Conservation (phyloP, 176 grass and related monocot species). For the Oryza meyeriana region DNA sequence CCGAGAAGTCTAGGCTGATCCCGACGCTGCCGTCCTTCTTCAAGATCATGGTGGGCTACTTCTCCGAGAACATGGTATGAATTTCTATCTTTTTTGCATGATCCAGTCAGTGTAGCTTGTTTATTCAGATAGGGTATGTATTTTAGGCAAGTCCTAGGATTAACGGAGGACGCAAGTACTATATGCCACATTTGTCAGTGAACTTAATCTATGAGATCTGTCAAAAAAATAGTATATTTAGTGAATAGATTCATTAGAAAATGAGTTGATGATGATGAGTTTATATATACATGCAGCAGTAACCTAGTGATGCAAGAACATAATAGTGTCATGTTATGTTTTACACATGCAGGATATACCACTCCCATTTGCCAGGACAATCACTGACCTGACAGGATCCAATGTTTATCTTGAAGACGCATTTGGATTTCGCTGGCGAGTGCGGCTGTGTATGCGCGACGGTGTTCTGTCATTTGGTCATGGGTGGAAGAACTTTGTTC, state of each 20-base stretch:
- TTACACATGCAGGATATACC: conserved; percentile 52
- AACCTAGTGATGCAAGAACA: not conserved
- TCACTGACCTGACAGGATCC: conserved; percentile 27
- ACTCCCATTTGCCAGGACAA: conserved; percentile 43
- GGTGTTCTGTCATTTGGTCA: conserved; percentile 41
- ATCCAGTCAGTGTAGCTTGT: not conserved
- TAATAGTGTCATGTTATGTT: not conserved
- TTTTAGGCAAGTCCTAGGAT: not conserved
- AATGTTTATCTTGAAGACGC: conserved; percentile 54
- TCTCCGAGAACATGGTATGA: conserved; percentile 53
- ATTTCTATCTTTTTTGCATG: not conserved
- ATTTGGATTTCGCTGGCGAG: conserved; percentile 47
- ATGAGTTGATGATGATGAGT: not conserved
- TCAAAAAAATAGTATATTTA: not conserved
- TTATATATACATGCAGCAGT: not conserved
- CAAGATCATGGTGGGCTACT: conserved; percentile 72
- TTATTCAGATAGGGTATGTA: not conserved
- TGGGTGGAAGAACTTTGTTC: conserved; percentile 63
- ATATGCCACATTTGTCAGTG: not conserved
- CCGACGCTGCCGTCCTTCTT: conserved; percentile 50
- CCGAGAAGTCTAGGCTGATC: not conserved
- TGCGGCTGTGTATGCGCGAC: conserved; percentile 21
- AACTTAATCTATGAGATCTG: not conserved
- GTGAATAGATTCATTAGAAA: not conserved
- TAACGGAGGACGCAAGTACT: not conserved